Conservation (phyloP, 306 rosid species). For the Heteromeles arbutifolia region DNA sequence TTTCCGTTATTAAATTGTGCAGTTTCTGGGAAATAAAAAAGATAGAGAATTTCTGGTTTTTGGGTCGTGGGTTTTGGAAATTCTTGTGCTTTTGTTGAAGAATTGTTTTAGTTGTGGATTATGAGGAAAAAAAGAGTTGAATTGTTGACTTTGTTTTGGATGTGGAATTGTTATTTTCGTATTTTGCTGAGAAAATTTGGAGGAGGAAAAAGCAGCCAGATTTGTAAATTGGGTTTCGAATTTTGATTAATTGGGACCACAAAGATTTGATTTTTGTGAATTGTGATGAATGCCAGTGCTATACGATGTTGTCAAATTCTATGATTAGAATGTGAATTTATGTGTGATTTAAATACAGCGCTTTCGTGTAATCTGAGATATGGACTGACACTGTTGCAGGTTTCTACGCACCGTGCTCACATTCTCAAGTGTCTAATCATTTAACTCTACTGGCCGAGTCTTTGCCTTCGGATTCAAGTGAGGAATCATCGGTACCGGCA, state of each 20-base stretch:
- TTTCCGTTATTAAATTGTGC: background rate
- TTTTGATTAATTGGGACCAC: background rate
- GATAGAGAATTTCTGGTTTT: background rate
- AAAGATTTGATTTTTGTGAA: background rate
- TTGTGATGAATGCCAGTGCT: background rate
- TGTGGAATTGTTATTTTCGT: too few relatives aligned
- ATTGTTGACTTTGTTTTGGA: background rate
- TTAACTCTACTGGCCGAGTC: slow-evolving; percentile 75
- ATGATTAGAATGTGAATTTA: background rate
- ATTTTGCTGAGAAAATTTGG: background rate
- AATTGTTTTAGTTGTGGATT: background rate
- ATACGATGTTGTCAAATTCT: background rate
- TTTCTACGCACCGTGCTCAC: slow-evolving; percentile 88
- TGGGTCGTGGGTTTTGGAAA: background rate
- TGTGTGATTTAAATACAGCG: background rate
- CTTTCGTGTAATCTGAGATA: slow-evolving; percentile 4
- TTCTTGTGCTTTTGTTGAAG: background rate
- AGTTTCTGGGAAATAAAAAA: background rate
- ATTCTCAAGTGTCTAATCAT: slow-evolving; percentile 73
- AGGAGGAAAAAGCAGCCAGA: background rate
- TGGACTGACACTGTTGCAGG: slow-evolving; percentile 40
- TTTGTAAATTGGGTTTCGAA: background rate
- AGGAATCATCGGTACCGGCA: slow-evolving; percentile 29
- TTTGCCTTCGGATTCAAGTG: slow-evolving; percentile 58
- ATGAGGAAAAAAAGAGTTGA: background rate